These are phyloP conservation scores for Gloeostereum incarnatum DNA, from an alignment of 768 basidiomycete species.

Conservation along the genomic window DNA sequence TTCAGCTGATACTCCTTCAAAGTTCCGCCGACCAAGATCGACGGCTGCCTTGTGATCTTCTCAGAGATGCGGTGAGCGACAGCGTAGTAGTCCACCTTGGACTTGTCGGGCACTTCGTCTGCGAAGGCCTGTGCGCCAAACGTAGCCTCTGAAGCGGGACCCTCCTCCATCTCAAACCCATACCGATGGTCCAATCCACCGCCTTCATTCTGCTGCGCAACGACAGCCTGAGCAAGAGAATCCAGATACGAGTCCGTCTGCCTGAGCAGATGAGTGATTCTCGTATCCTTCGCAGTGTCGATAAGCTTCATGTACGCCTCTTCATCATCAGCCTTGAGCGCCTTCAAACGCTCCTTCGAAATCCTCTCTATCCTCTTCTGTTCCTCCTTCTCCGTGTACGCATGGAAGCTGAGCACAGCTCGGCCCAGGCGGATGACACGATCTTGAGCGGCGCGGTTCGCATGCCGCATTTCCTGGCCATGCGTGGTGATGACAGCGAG, in stretches of 20 bases:
- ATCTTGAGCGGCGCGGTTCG: slow-evolving; percentile 53
- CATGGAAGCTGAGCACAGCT: slow-evolving; percentile 77
- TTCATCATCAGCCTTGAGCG: slow-evolving; percentile 96
- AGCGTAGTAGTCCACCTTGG: slow-evolving; percentile 92
- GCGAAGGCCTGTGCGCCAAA: slow-evolving; percentile 76
- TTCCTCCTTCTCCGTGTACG: slow-evolving; percentile 92
- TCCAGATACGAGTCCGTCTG: slow-evolving; percentile 96
- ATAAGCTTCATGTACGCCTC: slow-evolving; percentile 99
- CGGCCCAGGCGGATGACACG: slow-evolving; percentile 70
- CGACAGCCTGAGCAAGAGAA: slow-evolving; percentile 88
- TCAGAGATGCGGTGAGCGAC: slow-evolving; percentile 92
- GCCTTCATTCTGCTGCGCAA: slow-evolving; percentile 80
- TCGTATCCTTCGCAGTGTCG: slow-evolving; percentile 97
- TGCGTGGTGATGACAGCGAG: slow-evolving; percentile 81
- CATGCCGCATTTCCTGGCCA: slow-evolving; percentile 64
- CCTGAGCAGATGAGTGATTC: slow-evolving; percentile 90
- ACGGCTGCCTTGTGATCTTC: slow-evolving; percentile 66
- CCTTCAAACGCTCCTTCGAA: slow-evolving; percentile 95
- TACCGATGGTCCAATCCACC: slow-evolving; percentile 26
- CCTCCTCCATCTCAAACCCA: slow-evolving; percentile 55
- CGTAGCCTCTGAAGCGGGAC: slow-evolving; percentile 75
- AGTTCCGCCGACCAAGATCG: slow-evolving; percentile 74
- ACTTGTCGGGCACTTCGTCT: slow-evolving; percentile 48
- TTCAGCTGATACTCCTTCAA: slow-evolving; percentile 94
- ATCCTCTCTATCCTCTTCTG: slow-evolving; percentile 94